phyloP scores from a whole-genome alignment of 2,329 filamentous ascomycete genomes.

The Phialophora macrospora region DNA sequence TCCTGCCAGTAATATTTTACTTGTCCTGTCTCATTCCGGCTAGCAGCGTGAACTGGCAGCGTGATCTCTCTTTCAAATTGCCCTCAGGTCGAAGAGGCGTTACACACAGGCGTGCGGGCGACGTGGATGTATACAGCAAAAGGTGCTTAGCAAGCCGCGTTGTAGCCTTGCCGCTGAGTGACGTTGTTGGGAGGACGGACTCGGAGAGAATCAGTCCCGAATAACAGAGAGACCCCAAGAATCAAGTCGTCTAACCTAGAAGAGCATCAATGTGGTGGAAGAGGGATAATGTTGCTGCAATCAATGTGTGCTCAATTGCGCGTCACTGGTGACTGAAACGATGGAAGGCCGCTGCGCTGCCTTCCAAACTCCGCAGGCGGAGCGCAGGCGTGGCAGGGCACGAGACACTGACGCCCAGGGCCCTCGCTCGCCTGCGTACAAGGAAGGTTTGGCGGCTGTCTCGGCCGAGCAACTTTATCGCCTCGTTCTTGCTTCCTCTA shows the following conservation, averaged over 20 bases:
- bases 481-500: not conserved
- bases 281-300: conserved; percentile 1
- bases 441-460: conserved; percentile 4
- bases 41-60: not conserved
- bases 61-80: not conserved
- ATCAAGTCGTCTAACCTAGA: not conserved
- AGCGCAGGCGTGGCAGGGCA: conserved; percentile 1
- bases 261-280: conserved; percentile 7
- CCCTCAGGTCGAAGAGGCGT: not conserved
- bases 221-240: conserved; percentile 2
- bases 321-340: conserved; percentile 13
- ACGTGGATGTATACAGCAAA: conserved; percentile 21
- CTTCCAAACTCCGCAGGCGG: not conserved
- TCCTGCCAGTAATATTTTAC: conserved; percentile 7
- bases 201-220: conserved; percentile 2
- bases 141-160: conserved; percentile 34
- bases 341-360: not conserved
- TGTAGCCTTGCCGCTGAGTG: conserved; percentile 34
- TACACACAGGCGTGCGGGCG: conserved; percentile 17
- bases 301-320: conserved; percentile 18
- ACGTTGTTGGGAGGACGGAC: conserved; percentile 28
- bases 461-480: not conserved
- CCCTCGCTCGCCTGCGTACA: not conserved
- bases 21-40: conserved; percentile 20
- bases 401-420: not conserved